Evolutionary conservation across 2,329 filamentous ascomycete genomes (phyloP).

Genomic region (Trichoderma sp.): DNA sequence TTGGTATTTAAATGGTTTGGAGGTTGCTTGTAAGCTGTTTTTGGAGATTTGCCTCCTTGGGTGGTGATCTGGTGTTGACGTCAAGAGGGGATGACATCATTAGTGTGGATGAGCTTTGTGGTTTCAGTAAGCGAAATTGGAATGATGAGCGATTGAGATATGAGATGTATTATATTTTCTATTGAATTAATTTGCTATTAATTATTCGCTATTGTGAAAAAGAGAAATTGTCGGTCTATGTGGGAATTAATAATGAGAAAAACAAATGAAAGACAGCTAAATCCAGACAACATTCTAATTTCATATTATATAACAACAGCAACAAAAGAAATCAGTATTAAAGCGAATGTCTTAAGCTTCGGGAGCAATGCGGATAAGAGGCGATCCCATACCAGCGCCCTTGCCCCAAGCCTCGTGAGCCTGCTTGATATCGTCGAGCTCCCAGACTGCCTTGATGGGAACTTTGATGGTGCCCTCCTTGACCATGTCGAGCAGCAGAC

Average conservation of each 20-base stretch:
- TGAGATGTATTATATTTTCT: background rate
- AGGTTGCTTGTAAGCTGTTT: background rate
- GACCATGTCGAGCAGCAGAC: conserved; percentile 35
- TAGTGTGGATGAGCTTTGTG: background rate
- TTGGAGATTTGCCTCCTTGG: background rate
- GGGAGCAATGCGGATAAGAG: conserved; percentile 34
- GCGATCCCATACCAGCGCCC: conserved; percentile 38
- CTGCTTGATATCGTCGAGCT: conserved; percentile 42
- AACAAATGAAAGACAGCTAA: background rate
- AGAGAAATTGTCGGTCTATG: background rate
- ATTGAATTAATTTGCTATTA: background rate
- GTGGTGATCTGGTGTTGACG: conserved; percentile 10
- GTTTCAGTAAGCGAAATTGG: background rate
- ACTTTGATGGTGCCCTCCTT: conserved; percentile 36
- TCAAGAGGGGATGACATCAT: conserved; percentile 26
- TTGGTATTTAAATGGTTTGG: background rate
- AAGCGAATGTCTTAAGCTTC: background rate
- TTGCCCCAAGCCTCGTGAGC: conserved; percentile 42
- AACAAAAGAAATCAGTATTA: background rate
- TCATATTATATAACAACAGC: background rate
- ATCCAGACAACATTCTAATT: background rate
- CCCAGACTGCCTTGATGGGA: conserved; percentile 43
- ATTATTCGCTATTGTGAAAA: background rate
- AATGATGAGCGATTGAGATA: background rate
- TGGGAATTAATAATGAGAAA: background rate